These are phyloP conservation scores for Hypoxylon lienhwacheense DNA, from an alignment of 495 filamentous ascomycete species.

Conservation along the genomic window DNA sequence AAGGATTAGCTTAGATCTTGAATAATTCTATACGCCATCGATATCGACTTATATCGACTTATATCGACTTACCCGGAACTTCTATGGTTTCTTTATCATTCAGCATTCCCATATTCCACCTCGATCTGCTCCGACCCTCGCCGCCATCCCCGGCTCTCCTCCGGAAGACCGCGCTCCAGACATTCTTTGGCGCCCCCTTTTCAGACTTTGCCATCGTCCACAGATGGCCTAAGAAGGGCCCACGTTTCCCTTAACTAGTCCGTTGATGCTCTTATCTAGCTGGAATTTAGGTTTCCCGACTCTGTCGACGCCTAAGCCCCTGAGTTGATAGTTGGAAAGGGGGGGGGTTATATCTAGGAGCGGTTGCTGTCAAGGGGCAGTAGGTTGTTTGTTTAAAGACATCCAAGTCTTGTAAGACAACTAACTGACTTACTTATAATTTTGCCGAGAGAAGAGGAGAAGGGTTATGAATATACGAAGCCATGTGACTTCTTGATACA, in stretches of 20 bases:
- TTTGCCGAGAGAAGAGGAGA: too few species aligned
- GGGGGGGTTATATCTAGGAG: too few species aligned
- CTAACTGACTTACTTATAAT: too few species aligned
- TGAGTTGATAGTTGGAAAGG: neutral
- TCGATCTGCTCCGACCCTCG: constrained; percentile 15
- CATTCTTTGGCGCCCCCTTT: neutral
- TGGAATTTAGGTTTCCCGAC: neutral
- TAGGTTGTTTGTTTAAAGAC: too few species aligned
- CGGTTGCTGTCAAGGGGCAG: too few species aligned
- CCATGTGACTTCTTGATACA: too few species aligned
- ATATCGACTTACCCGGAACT: constrained; percentile 72
- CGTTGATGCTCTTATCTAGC: too few species aligned
- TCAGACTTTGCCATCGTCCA: constrained; percentile 12
- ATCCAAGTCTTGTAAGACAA: too few species aligned
- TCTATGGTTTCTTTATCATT: constrained; percentile 83
- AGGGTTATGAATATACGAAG: too few species aligned
- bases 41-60: too few species aligned
- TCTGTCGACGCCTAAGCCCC: too few species aligned
- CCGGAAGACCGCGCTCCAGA: constrained; percentile 20
- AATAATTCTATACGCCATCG: constrained; percentile 3
- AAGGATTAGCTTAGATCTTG: constrained; percentile 4
- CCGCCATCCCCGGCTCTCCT: constrained; percentile 8
- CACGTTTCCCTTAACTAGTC: neutral
- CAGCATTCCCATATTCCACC: constrained; percentile 81
- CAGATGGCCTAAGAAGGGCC: neutral